These are phyloP conservation scores for Nicotiana undulata DNA, from an alignment of 257 asterid genomes.

Conservation along the genomic window DNA sequence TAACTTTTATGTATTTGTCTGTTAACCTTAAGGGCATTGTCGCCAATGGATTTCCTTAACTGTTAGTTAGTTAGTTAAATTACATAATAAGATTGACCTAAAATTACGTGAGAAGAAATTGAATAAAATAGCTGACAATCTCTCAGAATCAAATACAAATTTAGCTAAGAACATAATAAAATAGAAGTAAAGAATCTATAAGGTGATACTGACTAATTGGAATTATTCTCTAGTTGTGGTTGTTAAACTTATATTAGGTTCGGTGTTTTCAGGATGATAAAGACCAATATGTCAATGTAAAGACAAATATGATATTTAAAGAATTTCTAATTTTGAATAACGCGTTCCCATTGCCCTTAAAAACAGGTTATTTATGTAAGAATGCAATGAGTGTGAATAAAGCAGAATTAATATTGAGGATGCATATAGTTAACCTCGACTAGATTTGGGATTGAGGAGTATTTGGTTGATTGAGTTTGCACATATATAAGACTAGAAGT, in stretches of 20 bases:
- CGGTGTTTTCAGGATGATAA: neutral
- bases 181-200: neutral
- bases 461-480: neutral
- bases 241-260: neutral
- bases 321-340: neutral
- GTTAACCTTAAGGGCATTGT: too few relatives aligned
- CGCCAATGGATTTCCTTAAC: too few relatives aligned
- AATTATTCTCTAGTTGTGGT: neutral
- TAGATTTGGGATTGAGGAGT: neutral
- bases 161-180: neutral
- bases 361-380: neutral
- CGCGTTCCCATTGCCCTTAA: neutral
- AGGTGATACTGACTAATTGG: neutral
- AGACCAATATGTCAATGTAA: neutral
- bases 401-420: neutral
- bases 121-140: too few relatives aligned
- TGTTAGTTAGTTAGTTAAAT: too few relatives aligned
- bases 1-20: neutral
- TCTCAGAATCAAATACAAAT: neutral
- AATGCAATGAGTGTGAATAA: neutral
- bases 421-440: neutral
- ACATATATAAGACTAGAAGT: neutral
- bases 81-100: neutral
- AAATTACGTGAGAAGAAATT: neutral
- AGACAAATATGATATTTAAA: neutral